Percentiles rank a stretch among this genome's conserved stretches.
Conservation (phyloP, 2,329 filamentous ascomycete genomes). For the Ophiostoma piceae region DNA sequence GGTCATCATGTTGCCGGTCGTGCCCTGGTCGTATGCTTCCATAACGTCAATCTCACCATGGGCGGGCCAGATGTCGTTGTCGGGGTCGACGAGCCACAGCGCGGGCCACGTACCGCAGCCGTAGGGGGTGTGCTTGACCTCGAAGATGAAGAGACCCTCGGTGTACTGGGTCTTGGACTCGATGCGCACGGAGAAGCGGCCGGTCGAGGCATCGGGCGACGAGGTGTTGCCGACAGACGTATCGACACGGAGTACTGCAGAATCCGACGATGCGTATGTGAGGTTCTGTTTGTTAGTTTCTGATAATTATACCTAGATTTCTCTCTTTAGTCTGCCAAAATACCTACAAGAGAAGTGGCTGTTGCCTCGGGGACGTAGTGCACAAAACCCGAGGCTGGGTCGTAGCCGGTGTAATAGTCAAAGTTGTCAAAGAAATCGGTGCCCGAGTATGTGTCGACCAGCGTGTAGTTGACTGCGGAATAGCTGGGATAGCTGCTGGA, state of each 20-base stretch:
- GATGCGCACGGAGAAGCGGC: constrained; percentile 59
- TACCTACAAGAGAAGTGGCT: constrained; percentile 41
- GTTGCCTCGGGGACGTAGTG: constrained; percentile 47
- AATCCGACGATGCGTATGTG: constrained; percentile 51
- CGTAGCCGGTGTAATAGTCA: constrained; percentile 47
- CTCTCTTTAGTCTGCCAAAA: background rate
- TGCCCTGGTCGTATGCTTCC: constrained; percentile 41
- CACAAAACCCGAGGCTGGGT: constrained; percentile 49
- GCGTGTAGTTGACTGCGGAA: constrained; percentile 41
- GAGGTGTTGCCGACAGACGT: constrained; percentile 48
- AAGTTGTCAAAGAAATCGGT: constrained; percentile 52
- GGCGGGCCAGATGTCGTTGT: constrained; percentile 40
- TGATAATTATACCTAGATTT: background rate
- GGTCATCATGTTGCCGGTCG: constrained; percentile 53
- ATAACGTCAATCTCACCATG: constrained; percentile 45
- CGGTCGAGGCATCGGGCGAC: constrained; percentile 49
- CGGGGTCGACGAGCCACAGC: constrained; percentile 61
- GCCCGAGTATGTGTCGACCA: constrained; percentile 48
- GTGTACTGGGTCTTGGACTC: constrained; percentile 57
- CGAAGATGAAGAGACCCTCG: constrained; percentile 62
- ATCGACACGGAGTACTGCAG: constrained; percentile 57
- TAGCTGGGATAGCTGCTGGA: constrained; percentile 46
- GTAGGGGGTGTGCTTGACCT: constrained; percentile 58
- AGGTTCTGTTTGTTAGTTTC: constrained; percentile 47
- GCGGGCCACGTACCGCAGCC: constrained; percentile 62